Base-by-base conservation (phyloP, 1,139 yeast species). In the Barnettozyma hawaiiensis region DNA sequence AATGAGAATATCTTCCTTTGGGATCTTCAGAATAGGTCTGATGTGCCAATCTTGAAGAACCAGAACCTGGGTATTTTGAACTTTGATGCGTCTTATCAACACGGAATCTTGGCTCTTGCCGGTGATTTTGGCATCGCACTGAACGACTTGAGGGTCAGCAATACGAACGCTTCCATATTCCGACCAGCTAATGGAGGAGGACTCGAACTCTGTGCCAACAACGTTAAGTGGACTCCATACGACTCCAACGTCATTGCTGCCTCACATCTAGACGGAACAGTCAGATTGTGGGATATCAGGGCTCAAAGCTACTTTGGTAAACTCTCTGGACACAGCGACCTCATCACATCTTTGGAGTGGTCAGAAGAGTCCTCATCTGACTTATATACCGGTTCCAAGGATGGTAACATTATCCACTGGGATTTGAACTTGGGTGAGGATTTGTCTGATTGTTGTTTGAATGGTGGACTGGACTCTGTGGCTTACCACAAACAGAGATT, bases 371-470 rank as follows among this genome's bases (percentile, higher is more conserved):
- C 71, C 43, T 64, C 69, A 10, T 66, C 71, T 28, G 82, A 78
- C 53, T 58, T 85, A 34, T 78, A 80, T 57, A 70, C 84, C 1
- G 85, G 86, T 6, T 79, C 85, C 2, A 67, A 70, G 47, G 92
- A 85, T 57, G 94, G 94, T 3, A 77, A 75, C 46, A 75, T 85
- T 14, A 69, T 83, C 12, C 83, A 81, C 51, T 85, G 95, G 95
- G 82, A 81, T 59, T 63, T 80, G 32, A 63, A 73, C 12, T 53
- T 58, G 35, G 26, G 26, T 14, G 58, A 57, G 6, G 63, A 60
- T 36, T 53, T 69, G 3, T 47, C 56, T 16, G 61, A 60, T 29
- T 75, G 80, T 53, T 66, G 73, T 12, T 59, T 75, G 40, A 71
- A 67, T 47, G 75, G 72, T 50, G 80, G 80, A 0, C 52, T 75